Conservation (phyloP, 2,329 filamentous ascomycete genomes). For the Zasmidium angulare region DNA sequence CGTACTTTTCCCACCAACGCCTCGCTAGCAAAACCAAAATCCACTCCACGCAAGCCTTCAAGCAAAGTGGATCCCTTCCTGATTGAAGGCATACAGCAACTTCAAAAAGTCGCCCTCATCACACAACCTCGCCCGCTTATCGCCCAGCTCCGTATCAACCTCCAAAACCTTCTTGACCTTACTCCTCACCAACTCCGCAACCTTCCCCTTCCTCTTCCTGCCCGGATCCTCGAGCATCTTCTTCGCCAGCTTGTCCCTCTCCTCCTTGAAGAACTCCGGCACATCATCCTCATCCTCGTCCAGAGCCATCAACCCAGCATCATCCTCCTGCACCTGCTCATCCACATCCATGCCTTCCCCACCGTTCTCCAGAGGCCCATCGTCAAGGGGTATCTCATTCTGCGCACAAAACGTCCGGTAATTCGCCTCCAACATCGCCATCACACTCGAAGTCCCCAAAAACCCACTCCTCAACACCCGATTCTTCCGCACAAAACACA, state of each 20-base stretch:
- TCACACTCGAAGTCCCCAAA: conserved; percentile 74
- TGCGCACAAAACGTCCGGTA: conserved; percentile 89
- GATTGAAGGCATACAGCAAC: conserved; percentile 79
- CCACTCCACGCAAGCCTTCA: conserved; percentile 40
- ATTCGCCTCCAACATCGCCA: conserved; percentile 81
- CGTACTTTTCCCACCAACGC: conserved; percentile 6
- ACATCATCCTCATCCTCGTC: conserved; percentile 67
- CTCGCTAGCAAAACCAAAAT: conserved; percentile 3
- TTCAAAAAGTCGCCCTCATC: conserved; percentile 91
- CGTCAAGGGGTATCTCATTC: conserved; percentile 76
- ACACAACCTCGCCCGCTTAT: conserved; percentile 80
- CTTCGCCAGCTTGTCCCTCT: conserved; percentile 53
- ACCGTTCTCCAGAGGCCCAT: conserved; percentile 49
- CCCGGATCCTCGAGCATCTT: conserved; percentile 56
- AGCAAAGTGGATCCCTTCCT: conserved; percentile 89
- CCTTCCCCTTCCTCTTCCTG: conserved; percentile 72
- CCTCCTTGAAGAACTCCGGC: conserved; percentile 81
- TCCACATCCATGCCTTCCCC: conserved; percentile 40
- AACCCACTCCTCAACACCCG: conserved; percentile 82
- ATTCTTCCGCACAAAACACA: conserved; percentile 86
- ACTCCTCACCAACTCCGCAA: conserved; percentile 76
- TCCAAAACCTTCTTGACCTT: conserved; percentile 87
- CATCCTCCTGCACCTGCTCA: conserved; percentile 50
- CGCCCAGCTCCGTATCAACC: conserved; percentile 73
- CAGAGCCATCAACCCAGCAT: conserved; percentile 46